Evolutionary conservation across 2,329 filamentous ascomycete species (phyloP).

Genomic region (Coniella lustricola): DNA sequence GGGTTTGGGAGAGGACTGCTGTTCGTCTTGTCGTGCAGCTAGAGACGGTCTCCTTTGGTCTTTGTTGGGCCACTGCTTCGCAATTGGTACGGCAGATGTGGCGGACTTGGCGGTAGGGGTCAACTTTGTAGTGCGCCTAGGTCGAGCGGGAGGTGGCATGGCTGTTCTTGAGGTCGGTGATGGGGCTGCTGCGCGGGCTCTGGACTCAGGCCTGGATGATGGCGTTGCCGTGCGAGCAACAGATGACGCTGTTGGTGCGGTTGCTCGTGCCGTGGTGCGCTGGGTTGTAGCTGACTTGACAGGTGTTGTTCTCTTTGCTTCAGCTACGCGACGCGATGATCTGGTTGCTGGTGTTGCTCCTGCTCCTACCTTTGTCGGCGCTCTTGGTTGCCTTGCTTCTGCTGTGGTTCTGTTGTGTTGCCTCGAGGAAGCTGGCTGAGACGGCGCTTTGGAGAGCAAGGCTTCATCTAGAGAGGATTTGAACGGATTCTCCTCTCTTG

Average conservation of each 20-base stretch:
- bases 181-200: neutral
- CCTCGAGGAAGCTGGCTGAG: too few relatives aligned
- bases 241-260: constrained; percentile 4
- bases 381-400: neutral
- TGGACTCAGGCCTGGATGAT: constrained; percentile 5
- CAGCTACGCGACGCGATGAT: neutral
- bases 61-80: neutral
- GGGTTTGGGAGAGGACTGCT: too few relatives aligned
- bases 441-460: constrained; percentile 8
- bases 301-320: constrained; percentile 4
- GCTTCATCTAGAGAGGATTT: constrained; percentile 23
- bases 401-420: constrained; percentile 5
- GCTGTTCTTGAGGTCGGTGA: neutral
- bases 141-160: constrained; percentile 14
- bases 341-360: neutral
- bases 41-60: constrained; percentile 18
- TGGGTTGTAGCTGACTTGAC: constrained; percentile 7
- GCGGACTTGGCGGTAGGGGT: neutral
- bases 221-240: constrained; percentile 2
- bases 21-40: too few relatives aligned
- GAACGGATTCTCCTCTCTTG: constrained; percentile 13
- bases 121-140: constrained; percentile 5
- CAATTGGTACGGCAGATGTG: neutral
- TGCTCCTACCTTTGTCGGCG: too few relatives aligned
- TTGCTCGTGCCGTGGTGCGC: constrained; percentile 4